Base-by-base conservation (phyloP, 2,329 filamentous ascomycete genomes). In the Apiospora arundinis region DNA sequence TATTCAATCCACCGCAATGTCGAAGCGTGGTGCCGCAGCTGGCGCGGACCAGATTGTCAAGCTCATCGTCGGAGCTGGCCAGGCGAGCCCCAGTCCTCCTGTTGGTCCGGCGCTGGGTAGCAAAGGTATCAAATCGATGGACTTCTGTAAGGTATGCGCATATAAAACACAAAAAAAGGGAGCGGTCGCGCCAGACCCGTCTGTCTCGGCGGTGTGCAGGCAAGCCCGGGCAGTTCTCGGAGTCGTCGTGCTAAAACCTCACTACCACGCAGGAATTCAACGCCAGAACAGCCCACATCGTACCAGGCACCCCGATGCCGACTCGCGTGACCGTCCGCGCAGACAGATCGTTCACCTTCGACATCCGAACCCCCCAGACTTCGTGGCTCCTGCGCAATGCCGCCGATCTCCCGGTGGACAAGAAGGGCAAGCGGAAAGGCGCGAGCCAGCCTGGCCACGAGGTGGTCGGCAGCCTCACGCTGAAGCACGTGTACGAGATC, bases 81-180 rank as follows among this genome's bases (percentile, higher is more conserved):
- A 98, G 83, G 96, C 96, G 72, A 95, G 92, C 78, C 96, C 96
- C 42, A 97, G 95, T 84, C 96, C 96, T 45, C 96, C 96, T 5
- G 95, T 99, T 78, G 96, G 96, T 87, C 96, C 96, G 72, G 96
- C 96, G 70, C 89, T 99, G 75, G 96, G 96, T 85, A 95, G 92
- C 82, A 98, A 98, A 87, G 96, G 96, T 87, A 93, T 99, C 74
- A 99, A 99, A 87, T 97, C 93, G 72, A 99, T 99, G 92, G 96
- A 99, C 84, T 99, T 98, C 82, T 98, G 96, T 91, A 98, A 98
- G 89, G 95, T 97, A 46, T 70, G 74, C 48, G 37, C 42, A 18
- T 23, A 2, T 3, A n/a, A 9, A 3, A 45, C 9, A 42, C 9
- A 42, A 42, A 42, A 42, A 42, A 42, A 14, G 9, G 12, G 40